These are phyloP conservation scores for Hymenoscyphus linearis DNA, from an alignment of 2,329 filamentous ascomycete species.

Conservation along the genomic window DNA sequence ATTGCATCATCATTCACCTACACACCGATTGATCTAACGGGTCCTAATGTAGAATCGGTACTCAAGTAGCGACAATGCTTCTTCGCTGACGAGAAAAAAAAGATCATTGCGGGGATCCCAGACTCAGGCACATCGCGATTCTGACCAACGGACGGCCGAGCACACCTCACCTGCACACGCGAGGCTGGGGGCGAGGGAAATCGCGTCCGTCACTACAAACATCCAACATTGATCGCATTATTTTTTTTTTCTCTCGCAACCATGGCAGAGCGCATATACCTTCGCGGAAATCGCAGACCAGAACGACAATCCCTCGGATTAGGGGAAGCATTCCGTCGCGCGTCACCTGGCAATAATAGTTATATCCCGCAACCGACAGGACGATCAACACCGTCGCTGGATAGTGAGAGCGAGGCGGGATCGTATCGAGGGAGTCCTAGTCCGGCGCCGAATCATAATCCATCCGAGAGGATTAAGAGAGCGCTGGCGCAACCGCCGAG, in stretches of 20 bases:
- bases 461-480: background rate
- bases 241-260: background rate
- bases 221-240: background rate
- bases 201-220: background rate
- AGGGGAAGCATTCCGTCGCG: background rate
- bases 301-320: slow-evolving; percentile 1
- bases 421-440: slow-evolving; percentile 20
- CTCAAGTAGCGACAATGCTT: too few species aligned
- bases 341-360: background rate
- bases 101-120: background rate
- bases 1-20: background rate
- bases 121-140: background rate
- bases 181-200: background rate
- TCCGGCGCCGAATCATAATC: slow-evolving; percentile 12
- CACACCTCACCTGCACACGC: background rate
- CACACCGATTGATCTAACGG: too few species aligned
- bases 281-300: background rate
- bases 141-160: background rate
- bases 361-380: background rate
- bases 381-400: slow-evolving; percentile 1
- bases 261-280: background rate
- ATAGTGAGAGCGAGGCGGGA: slow-evolving; percentile 13
- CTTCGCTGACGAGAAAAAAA: too few species aligned
- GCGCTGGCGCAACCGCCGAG: background rate
- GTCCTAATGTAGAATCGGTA: too few species aligned